phyloP scores from a whole-genome alignment of 345 rosid genomes.

The Eucalyptus microcorys region DNA sequence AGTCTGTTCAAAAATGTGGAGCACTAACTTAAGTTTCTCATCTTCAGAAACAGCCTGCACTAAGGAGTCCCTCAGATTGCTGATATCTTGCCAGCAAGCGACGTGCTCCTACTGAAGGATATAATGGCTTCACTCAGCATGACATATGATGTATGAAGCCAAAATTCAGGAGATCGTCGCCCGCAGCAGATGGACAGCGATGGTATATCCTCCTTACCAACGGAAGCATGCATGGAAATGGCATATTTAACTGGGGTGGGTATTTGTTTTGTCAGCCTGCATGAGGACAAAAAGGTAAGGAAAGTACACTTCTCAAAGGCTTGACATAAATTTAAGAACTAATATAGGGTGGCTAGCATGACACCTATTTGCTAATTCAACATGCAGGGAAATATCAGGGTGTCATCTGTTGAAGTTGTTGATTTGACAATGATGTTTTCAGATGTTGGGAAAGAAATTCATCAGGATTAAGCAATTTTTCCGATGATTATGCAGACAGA shows the following conservation, averaged over 20 bases:
- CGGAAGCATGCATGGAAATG: neutral
- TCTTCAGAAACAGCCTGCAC: too few species aligned
- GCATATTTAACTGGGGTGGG: neutral
- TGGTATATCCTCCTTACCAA: neutral
- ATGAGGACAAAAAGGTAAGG: neutral
- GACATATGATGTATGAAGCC: neutral
- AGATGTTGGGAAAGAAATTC: neutral
- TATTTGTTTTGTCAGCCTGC: neutral
- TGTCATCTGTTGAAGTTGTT: neutral
- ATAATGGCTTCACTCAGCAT: too few species aligned
- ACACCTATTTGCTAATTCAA: neutral
- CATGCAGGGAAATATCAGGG: neutral
- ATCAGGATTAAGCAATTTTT: neutral
- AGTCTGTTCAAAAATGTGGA: too few species aligned
- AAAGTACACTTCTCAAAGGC: neutral
- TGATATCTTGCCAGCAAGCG: too few species aligned
- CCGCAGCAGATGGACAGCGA: too few species aligned
- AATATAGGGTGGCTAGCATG: neutral
- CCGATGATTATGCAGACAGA: neutral
- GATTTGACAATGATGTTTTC: neutral
- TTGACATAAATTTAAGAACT: neutral
- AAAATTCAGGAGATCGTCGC: too few species aligned
- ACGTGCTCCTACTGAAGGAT: too few species aligned
- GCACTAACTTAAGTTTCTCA: too few species aligned
- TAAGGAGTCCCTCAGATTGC: too few species aligned